phyloP scores from a whole-genome alignment of 2,329 filamentous ascomycete species.

The Fusarium decemcellulare region DNA sequence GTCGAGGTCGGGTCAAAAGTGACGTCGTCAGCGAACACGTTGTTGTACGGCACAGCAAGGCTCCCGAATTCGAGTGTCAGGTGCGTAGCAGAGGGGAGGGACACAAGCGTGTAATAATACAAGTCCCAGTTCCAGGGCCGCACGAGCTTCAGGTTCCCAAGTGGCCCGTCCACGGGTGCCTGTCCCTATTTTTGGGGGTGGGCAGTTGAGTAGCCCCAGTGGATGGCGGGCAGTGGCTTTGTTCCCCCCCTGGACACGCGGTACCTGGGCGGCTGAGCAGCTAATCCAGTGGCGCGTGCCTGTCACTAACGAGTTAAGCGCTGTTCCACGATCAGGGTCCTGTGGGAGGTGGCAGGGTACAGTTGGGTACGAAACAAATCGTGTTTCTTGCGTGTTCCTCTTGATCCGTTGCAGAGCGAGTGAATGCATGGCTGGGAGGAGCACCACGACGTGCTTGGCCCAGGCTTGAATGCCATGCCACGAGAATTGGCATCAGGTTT shows the following conservation, averaged over 20 bases:
- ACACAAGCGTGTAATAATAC: background rate
- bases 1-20: background rate
- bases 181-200: slow-evolving; percentile 40
- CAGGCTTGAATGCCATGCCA: background rate
- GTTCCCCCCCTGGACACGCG: slow-evolving; percentile 23
- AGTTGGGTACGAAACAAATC: slow-evolving; percentile 31
- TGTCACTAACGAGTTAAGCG: slow-evolving; percentile 12
- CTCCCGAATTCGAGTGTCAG: background rate
- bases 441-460: background rate
- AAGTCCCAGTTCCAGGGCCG: background rate
- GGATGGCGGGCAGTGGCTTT: slow-evolving; percentile 36
- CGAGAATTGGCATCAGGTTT: background rate
- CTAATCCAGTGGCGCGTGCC: slow-evolving; percentile 35
- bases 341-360: slow-evolving; percentile 27
- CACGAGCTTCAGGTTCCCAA: slow-evolving; percentile 19
- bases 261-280: slow-evolving; percentile 38
- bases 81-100: background rate
- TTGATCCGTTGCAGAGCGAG: background rate
- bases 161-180: slow-evolving; percentile 5
- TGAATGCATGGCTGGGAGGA: background rate
- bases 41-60: background rate
- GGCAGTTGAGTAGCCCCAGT: slow-evolving; percentile 30
- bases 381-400: slow-evolving; percentile 23
- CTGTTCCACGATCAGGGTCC: slow-evolving; percentile 29
- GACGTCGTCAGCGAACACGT: background rate